Base-by-base conservation (phyloP, 2,329 filamentous ascomycete genomes). In the Xylariaceae sp. region DNA sequence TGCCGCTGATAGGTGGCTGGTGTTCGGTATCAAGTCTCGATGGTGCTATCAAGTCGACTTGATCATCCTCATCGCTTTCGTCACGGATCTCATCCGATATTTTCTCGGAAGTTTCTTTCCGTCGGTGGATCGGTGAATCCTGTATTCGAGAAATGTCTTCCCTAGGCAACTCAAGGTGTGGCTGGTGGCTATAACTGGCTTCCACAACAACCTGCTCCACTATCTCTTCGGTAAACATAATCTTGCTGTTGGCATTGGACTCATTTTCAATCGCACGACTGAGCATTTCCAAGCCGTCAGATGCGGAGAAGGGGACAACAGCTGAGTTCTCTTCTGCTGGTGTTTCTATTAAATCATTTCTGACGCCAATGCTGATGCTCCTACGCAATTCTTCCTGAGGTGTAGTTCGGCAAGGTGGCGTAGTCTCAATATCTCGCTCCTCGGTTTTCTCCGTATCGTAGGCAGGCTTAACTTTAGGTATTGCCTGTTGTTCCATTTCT, bases 261-360 rank as follows among this genome's bases (percentile, higher is more conserved):
- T 67, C 61, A 18, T 46, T 46, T 30, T 67, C 61, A 20, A 67
- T 47, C 10, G 21, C 50, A 35, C 53, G 64, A 32, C 63, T 66
- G 11, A 68, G 50, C 13, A 65, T 60, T 39, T 67, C 66, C n/a
- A 67, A 65, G 6, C 66, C 66, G 15, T 67, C 64, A 32, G 63
- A 64, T 18, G 64, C 65, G 11, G 64, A 64, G 13, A 62, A 41
- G 9, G 61, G 57, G 13, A 23, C 26, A 7, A 18, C 23, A 35
- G 29, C 13, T 23, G 39, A 21, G 4, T 13, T 27, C 16, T 39
- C 21, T 9, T 29, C 41, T 20, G 30, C 24, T n/a, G 37, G 10
- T 21, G 37, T 29, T 26, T 37, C 40, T 6, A 6, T 27, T 7
- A 32, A 4, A 20, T 4, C 18, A 3, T 44, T 42, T n/a, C 15